Evolutionary conservation across 2,329 filamentous ascomycete genomes (phyloP).

Genomic region (Monosporascus sp.): DNA sequence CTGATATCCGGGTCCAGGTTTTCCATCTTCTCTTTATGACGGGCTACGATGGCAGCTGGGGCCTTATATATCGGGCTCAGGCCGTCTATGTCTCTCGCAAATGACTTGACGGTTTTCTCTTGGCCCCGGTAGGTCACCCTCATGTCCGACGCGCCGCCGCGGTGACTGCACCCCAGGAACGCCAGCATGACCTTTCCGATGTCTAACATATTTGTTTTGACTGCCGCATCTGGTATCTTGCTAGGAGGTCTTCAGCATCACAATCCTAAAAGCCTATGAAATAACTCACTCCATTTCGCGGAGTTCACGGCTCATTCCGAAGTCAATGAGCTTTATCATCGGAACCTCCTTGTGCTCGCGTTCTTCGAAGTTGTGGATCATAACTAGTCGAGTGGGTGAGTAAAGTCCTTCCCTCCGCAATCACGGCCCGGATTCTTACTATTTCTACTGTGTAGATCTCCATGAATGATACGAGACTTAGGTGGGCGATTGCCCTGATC

Average conservation of each 20-base stretch:
- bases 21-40: constrained; percentile 8
- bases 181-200: constrained; percentile 12
- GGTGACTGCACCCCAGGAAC: constrained; percentile 11
- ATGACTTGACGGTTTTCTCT: constrained; percentile 3
- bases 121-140: constrained; percentile 3
- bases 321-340: constrained; percentile 17
- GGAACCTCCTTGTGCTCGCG: constrained; percentile 10
- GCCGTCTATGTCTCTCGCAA: constrained; percentile 8
- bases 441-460: constrained; percentile 14
- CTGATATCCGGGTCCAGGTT: constrained; percentile 15
- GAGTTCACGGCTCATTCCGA: constrained; percentile 9
- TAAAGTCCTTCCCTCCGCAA: background rate
- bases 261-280: background rate
- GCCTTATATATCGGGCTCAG: constrained; percentile 1
- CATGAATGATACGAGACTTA: constrained; percentile 11
- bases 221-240: constrained; percentile 1
- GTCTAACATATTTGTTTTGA: constrained; percentile 7
- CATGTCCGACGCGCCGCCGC: constrained; percentile 8
- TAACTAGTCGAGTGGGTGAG: constrained; percentile 9
- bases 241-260: constrained; percentile 2
- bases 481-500: constrained; percentile 2
- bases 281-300: constrained; percentile 4
- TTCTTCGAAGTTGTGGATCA: constrained; percentile 13
- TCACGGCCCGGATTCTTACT: constrained; percentile 3
- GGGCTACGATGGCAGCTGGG: background rate